Base-by-base conservation (phyloP, 2,329 filamentous ascomycete genomes). In the Venturia carpophila region DNA sequence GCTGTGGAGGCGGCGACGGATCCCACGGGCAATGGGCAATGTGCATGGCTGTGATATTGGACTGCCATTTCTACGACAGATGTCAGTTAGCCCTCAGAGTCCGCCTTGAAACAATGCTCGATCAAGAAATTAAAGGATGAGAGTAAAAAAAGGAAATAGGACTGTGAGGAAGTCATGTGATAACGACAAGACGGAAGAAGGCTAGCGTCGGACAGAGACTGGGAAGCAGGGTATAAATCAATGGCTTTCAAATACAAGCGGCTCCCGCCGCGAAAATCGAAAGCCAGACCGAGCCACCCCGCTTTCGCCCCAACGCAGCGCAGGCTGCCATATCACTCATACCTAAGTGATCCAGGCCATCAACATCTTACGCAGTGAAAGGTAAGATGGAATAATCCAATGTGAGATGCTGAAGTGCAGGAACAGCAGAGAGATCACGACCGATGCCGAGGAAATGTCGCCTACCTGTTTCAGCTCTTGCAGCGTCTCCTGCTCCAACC, bases 21-120 rank as follows among this genome's bases (percentile, higher is more conserved):
- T 99, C 94, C 94, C 94, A 99, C 13, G 94, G 93, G 75, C 97
- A 97, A 66, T 85, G 81, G 67, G 94, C 94, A 67, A 97, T 88
- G 69, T 89, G 86, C 69, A 95, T 86, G 70, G 87, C 86, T 1
- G 92, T 89, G 43, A 99, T 83, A 77, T 95, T 97, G 71, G 87
- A 83, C 81, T 97, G 92, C 94, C 94, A 99, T 79, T 88, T 90
- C 92, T 97, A 62, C 7, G 64, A 55, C 43, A 60, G 24, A 64
- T 63, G 37, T 27, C 42, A 41, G 17, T 64, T 39, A 64, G 63
- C 49, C 49, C 7, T 19, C 1, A 56, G 21, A 17, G 9, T 15
- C 27, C 34, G 37, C 7, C 21, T 19, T n/a, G 39, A 58, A 42
- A 13, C 27, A 64, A 43, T 63, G 49, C 34, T 37, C 5, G 11